A percentile compares a stretch with the other conserved stretches of the same genome.
Conservation (phyloP, 805 yeast genomes). For the Blastobotrys attinorum region DNA sequence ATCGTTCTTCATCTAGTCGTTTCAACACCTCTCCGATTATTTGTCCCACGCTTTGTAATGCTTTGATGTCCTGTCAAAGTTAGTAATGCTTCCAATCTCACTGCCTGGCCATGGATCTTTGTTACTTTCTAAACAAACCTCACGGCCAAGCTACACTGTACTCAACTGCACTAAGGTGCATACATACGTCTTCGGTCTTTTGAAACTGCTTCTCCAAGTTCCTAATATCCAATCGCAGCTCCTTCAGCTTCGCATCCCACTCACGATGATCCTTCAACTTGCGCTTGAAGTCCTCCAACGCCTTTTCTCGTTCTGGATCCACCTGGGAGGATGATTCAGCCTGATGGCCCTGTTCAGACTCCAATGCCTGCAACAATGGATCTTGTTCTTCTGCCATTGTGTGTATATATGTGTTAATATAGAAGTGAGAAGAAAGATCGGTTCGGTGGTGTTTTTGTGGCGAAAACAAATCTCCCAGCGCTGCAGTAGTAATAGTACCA, state of each 20-base stretch:
- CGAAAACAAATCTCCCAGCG: neutral
- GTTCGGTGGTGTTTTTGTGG: neutral
- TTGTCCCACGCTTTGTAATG: slow-evolving; percentile 94
- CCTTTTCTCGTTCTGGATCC: slow-evolving; percentile 70
- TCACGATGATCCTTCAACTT: slow-evolving; percentile 88
- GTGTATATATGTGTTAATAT: neutral
- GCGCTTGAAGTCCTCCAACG: slow-evolving; percentile 69
- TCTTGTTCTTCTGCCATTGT: slow-evolving; percentile 20
- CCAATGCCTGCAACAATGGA: slow-evolving; percentile 28
- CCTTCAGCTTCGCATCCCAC: slow-evolving; percentile 87
- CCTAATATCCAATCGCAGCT: slow-evolving; percentile 72
- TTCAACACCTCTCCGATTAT: slow-evolving; percentile 94
- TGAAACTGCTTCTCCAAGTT: slow-evolving; percentile 77
- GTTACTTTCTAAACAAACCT: too few relatives aligned
- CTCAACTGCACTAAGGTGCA: too few relatives aligned
- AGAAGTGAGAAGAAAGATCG: neutral
- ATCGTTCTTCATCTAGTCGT: slow-evolving; percentile 89
- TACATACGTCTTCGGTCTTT: slow-evolving; percentile 69
- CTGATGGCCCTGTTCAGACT: slow-evolving; percentile 21
- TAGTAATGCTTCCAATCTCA: too few relatives aligned
- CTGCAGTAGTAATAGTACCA: too few relatives aligned
- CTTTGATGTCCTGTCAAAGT: slow-evolving; percentile 64
- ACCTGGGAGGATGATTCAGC: slow-evolving; percentile 30
- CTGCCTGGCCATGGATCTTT: too few relatives aligned
- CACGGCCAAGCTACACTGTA: too few relatives aligned